Percentiles rank a stretch among this genome's conserved stretches.
These are phyloP conservation scores for Canariomyces notabilis DNA, from an alignment of 2,329 filamentous ascomycete species.

Conservation along the genomic window DNA sequence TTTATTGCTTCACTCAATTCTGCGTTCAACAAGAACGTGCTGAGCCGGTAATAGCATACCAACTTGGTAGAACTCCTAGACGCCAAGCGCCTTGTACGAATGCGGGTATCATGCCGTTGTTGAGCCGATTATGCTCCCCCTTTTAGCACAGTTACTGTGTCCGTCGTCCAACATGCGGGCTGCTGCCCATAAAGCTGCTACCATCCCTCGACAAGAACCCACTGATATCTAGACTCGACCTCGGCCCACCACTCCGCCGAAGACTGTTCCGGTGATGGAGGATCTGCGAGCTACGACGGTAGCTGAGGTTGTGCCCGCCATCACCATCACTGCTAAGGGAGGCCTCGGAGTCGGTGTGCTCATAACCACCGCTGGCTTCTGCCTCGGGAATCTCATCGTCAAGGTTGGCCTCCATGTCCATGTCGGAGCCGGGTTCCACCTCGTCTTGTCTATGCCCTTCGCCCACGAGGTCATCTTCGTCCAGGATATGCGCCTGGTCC, in stretches of 20 bases:
- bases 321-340: conserved; percentile 48
- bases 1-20: not conserved
- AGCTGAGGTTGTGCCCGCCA: conserved; percentile 28
- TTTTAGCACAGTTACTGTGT: conserved; percentile 4
- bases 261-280: conserved; percentile 18
- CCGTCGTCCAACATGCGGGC: conserved; percentile 43
- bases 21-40: not conserved
- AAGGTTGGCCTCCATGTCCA: conserved; percentile 63
- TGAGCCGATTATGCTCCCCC: not conserved
- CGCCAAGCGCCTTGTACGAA: conserved; percentile 2
- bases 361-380: conserved; percentile 59
- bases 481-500: conserved; percentile 53
- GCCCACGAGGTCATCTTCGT: conserved; percentile 54
- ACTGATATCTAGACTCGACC: conserved; percentile 54
- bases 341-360: conserved; percentile 72
- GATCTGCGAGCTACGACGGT: conserved; percentile 13
- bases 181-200: conserved; percentile 53
- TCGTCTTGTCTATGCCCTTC: conserved; percentile 30
- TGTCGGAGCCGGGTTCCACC: conserved; percentile 32
- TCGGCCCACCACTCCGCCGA: conserved; percentile 31
- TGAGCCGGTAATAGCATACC: not conserved
- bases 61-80: not conserved
- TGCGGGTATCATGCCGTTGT: conserved; percentile 7
- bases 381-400: conserved; percentile 67
- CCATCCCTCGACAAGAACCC: conserved; percentile 52